Conservation (phyloP, 208 protist genomes). For the Crithidia mellificae region DNA sequence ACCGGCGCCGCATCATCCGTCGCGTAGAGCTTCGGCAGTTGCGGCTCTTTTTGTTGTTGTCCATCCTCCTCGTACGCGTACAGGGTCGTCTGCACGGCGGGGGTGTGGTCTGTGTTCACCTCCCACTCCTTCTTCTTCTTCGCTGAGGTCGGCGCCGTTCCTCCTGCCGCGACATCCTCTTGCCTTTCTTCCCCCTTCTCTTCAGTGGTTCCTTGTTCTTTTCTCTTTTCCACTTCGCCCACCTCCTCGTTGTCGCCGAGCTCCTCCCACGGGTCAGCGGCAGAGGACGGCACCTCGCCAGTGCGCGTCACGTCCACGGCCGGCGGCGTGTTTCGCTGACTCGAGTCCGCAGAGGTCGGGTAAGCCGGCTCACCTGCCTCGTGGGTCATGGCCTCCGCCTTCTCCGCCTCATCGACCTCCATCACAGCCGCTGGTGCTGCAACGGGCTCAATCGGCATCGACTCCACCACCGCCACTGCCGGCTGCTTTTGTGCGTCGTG, state of each 20-base stretch:
- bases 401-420: neutral
- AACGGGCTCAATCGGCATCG: neutral
- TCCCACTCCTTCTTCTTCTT: conserved; percentile 15
- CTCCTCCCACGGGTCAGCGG: conserved; percentile 3
- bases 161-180: too few species aligned
- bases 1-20: neutral
- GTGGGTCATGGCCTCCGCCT: neutral
- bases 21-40: neutral
- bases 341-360: neutral
- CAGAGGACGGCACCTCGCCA: neutral
- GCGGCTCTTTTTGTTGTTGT: too few species aligned
- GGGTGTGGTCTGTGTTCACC: conserved; percentile 1
- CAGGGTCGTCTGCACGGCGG: conserved; percentile 1
- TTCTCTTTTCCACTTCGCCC: neutral
- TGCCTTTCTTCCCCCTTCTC: too few species aligned
- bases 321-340: neutral
- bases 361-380: neutral
- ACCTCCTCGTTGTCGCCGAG: neutral
- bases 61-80: conserved; percentile 12
- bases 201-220: neutral
- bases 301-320: neutral
- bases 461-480: neutral
- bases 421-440: neutral
- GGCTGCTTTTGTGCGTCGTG: neutral
- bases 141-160: neutral